Percentiles rank a stretch among this genome's conserved stretches.
Conservation (phyloP, 169 alveolate genomes). For the Babesia ovata region DNA sequence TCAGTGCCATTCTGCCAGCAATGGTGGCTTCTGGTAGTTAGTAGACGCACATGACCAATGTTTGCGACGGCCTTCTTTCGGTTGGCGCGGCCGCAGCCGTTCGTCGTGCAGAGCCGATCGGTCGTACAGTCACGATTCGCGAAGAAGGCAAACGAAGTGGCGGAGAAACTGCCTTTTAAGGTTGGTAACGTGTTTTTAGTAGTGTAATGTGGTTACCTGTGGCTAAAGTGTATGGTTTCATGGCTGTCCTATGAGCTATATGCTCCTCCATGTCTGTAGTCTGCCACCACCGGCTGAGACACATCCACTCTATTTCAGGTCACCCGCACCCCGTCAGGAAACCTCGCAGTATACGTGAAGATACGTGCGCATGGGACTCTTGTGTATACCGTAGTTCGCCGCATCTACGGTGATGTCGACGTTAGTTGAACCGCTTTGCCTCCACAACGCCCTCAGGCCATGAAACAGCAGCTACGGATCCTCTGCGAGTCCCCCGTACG, state of each 20-base stretch:
- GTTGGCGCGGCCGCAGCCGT: not conserved
- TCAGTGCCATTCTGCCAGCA: not conserved
- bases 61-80: not conserved
- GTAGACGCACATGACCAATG: not conserved
- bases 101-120: constrained; percentile 36
- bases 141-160: constrained; percentile 54
- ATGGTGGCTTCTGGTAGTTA: not conserved
- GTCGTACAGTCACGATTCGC: constrained; percentile 78
- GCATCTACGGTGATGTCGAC: constrained; percentile 79
- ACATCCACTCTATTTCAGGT: constrained; percentile 59
- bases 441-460: constrained; percentile 55
- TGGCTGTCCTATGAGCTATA: too few species aligned
- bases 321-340: constrained; percentile 84
- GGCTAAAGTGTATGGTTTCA: not conserved
- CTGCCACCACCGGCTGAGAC: not conserved
- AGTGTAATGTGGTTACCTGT: not conserved
- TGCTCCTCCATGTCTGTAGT: too few species aligned
- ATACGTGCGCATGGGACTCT: constrained; percentile 84
- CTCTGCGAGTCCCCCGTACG: constrained; percentile 81
- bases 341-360: constrained; percentile 82
- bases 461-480: constrained; percentile 74
- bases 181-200: constrained; percentile 12
- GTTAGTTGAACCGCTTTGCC: constrained; percentile 29
- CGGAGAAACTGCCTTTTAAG: constrained; percentile 73
- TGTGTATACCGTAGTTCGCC: constrained; percentile 80